Base-by-base conservation (phyloP, 73 alveolate species). In the Paramecium pentaurelia region DNA sequence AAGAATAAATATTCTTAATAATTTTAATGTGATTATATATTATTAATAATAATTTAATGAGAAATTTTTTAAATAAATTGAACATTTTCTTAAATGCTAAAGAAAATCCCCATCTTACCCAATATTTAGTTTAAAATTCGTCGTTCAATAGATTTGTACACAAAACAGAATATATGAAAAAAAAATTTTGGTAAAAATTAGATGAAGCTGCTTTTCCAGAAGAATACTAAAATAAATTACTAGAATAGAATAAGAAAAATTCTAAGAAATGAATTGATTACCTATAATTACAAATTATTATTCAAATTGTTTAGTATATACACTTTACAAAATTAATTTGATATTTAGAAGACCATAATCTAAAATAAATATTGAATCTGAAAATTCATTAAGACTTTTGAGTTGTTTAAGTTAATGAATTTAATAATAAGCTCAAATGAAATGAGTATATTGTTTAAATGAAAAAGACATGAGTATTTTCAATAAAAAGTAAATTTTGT, bases 181-280 rank as follows among this genome's bases (percentile, higher is more conserved):
- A 37, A 44, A 73, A 73, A 38, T 73, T 73, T 73, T 73, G 87
- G 87, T 38, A 73, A 38, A 73, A 73, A 40, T 73, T 73, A 73
- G 87, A 73, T 34, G 87, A 73, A 37, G 87, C 87, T 14, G 87
- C 87, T 22, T 73, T 73, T 73, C 87, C 87, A 16, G 87, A 73
- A 14, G 38, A 36, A 16, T 40, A 73, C 87, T 37, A 4, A 73
- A 34, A 40, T 22, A 73, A 73, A 37, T 40, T 73, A 37, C 58
- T 73, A 12, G 87, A 37, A 44, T 22, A 40, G 47, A 73, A 40
- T 20, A 34, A 73, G 37, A 73, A 32, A 73, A 73, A 34, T 37
- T 40, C 58, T 8, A 73, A 73, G 34, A 73, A 73, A 38, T 73
- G 87, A 73, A 34, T 64, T 64, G 42, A 64, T 64, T 28, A 64